Conservation (phyloP, 495 filamentous ascomycete species). For the Penicillium ochrochloron region DNA sequence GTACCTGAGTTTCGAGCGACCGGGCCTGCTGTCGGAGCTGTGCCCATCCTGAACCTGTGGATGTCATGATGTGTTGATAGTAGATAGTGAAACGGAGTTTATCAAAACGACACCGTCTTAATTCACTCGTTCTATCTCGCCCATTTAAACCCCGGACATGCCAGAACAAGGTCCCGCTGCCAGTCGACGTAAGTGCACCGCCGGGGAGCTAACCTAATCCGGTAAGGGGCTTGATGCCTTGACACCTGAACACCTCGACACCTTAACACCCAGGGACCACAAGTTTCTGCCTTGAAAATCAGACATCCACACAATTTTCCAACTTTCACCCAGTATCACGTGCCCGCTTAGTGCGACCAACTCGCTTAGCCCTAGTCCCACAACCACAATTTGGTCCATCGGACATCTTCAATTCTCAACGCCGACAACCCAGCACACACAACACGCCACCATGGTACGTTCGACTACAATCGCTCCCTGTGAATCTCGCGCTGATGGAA, state of each 20-base stretch:
- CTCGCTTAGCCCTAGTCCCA: slow-evolving; percentile 59
- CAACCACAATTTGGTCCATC: slow-evolving; percentile 53
- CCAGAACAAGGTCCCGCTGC: slow-evolving; percentile 18
- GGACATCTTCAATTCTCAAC: slow-evolving; percentile 57
- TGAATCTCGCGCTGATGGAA: slow-evolving; percentile 28
- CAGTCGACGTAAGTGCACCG: slow-evolving; percentile 25
- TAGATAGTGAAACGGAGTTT: slow-evolving; percentile 5
- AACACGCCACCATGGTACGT: slow-evolving; percentile 57
- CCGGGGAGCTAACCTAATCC: slow-evolving; percentile 21
- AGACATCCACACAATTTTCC: slow-evolving; percentile 7
- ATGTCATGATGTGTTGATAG: slow-evolving; percentile 59
- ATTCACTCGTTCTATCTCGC: slow-evolving; percentile 9
- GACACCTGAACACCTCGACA: slow-evolving; percentile 7
- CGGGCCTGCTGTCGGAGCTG: slow-evolving; percentile 94
- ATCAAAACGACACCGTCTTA: background rate
- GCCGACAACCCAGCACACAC: slow-evolving; percentile 54
- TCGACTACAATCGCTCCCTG: slow-evolving; percentile 13
- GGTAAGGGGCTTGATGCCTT: background rate
- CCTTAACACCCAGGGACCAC: background rate
- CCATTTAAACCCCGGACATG: slow-evolving; percentile 20
- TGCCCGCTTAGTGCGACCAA: slow-evolving; percentile 46
- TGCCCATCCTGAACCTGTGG: slow-evolving; percentile 85
- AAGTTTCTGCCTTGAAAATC: slow-evolving; percentile 6
- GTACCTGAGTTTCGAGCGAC: slow-evolving; percentile 88
- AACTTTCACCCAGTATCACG: slow-evolving; percentile 35